These are phyloP conservation scores for Strobilomyces echinocephalus DNA, from an alignment of 768 basidiomycete species.

Conservation along the genomic window DNA sequence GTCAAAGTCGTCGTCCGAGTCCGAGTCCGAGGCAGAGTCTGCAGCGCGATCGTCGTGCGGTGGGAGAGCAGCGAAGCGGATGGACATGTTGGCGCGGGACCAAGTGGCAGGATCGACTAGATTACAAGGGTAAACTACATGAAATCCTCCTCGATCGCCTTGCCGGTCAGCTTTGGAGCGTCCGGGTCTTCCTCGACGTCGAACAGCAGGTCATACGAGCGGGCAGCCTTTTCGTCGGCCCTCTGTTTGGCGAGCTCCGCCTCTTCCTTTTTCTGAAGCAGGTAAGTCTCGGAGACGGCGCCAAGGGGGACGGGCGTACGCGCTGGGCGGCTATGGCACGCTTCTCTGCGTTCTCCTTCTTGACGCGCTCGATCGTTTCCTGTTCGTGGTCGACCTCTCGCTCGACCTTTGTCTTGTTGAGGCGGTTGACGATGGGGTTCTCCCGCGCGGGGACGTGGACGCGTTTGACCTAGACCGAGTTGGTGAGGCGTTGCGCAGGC, in stretches of 20 bases:
- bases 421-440: conserved; percentile 84
- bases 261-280: conserved; percentile 69
- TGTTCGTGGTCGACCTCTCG: conserved; percentile 86
- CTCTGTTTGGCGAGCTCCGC: conserved; percentile 66
- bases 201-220: conserved; percentile 83
- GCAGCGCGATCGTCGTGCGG: conserved; percentile 3
- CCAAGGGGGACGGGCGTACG: conserved; percentile 37
- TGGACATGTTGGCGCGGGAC: conserved; percentile 22
- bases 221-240: conserved; percentile 81
- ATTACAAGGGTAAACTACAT: conserved; percentile 48
- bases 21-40: too few species aligned
- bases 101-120: not conserved
- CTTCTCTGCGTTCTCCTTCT: conserved; percentile 63
- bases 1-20: conserved; percentile 62
- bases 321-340: conserved; percentile 60
- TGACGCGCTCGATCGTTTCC: conserved; percentile 77
- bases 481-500: not conserved
- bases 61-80: conserved; percentile 23
- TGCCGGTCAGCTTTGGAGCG: conserved; percentile 51
- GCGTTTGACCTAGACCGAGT: conserved; percentile 66
- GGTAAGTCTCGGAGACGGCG: not conserved
- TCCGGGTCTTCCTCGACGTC: conserved; percentile 56
- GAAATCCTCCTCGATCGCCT: conserved; percentile 84
- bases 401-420: conserved; percentile 91
- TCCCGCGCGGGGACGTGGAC: conserved; percentile 79